Base-by-base conservation (phyloP, 805 yeast species). In the Kodamaea kaohsiungensis region DNA sequence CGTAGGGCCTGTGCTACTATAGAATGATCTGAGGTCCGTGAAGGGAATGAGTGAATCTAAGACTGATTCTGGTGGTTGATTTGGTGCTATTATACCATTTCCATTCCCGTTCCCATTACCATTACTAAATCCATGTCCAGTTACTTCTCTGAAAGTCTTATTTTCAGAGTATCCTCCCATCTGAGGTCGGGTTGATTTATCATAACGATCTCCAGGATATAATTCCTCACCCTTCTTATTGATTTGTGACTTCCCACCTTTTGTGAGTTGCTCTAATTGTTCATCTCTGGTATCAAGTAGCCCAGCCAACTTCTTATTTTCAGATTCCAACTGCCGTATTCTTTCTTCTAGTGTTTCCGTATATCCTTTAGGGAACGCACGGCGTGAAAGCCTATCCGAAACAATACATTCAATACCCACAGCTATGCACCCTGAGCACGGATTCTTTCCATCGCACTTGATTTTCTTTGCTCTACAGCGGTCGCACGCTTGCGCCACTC, bases 401-500 rank as follows among this genome's bases (percentile, higher is more conserved):
- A 90, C 88, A 53, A 87, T 87, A 69, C 98, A 91, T 58, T 89
- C 93, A 54, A 91, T 80, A 2, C 97, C 97, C 2, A 89, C 95
- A 6, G 85, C 79, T 10, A 84, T 85, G 75, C 98, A 91, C 56
- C 88, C 87, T 0, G 93, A 82, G 67, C 98, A 91, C 2, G 88
- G 88, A 55, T 83, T 79, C 53, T 81, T 80, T 1, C 95, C 95
- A 61, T 88, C 93, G 72, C 96, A 88, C 54, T 85, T 81, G 10
- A 87, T 85, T 68, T 89, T 89, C 64, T 88, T 89, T 48, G 89
- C 83, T 49, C 97, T 75, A 65, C 97, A 91, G 49, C 98, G 72
- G 66, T 91, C 97, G 69, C 97, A 91, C 0, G 96, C 96, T 65
- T 91, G 97, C 0, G 96, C 92, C 2, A 89, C 88, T 53, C 97